Conservation (phyloP, 75 land plant genomes). For the Larix kaempferi region DNA sequence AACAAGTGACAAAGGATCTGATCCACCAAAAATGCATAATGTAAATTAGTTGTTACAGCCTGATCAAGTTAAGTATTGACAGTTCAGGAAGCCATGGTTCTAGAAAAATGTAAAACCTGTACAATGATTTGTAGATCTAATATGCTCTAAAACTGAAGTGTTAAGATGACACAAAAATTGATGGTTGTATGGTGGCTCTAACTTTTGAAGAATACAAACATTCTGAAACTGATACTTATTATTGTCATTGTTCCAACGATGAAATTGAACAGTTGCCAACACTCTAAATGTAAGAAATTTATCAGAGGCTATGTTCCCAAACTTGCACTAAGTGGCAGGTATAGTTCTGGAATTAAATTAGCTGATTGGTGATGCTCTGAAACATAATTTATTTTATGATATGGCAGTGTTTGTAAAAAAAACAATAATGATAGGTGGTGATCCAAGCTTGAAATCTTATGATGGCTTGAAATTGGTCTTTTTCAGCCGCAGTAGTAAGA, state of each 20-base stretch:
- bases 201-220: neutral
- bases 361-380: neutral
- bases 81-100: neutral
- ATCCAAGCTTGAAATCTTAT: neutral
- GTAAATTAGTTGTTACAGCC: neutral
- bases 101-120: neutral
- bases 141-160: neutral
- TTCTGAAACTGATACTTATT: neutral
- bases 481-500: neutral
- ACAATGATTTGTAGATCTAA: neutral
- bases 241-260: neutral
- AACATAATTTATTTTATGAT: neutral
- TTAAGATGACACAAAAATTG: neutral
- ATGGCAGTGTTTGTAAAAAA: neutral
- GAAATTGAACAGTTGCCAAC: neutral
- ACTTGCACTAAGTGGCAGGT: neutral
- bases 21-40: slow-evolving; percentile 8
- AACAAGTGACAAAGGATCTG: slow-evolving; percentile 90
- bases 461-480: neutral
- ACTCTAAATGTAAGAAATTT: neutral
- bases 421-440: slow-evolving; percentile 3
- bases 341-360: slow-evolving; percentile 3
- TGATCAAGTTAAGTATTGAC: neutral
- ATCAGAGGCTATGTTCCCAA: neutral
- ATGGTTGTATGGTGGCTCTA: too few species aligned